phyloP scores from a whole-genome alignment of 805 yeast genomes.

The Ogataea minuta region DNA sequence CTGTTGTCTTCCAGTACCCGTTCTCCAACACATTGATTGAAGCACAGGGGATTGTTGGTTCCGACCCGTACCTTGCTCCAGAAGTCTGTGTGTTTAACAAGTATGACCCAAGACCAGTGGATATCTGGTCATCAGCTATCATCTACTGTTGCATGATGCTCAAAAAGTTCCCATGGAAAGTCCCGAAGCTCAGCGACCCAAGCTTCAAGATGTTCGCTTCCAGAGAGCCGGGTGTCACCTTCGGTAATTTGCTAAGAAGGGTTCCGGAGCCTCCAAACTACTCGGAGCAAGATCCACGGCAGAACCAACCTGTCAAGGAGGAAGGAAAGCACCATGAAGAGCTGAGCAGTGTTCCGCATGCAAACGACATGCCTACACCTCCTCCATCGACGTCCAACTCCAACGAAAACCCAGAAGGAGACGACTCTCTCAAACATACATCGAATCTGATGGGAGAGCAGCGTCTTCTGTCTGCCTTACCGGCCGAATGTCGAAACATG shows the following conservation, averaged over 20 bases:
- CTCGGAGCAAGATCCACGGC: conserved; percentile 13
- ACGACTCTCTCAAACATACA: conserved; percentile 43
- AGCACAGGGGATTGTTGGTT: conserved; percentile 82
- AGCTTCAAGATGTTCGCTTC: conserved; percentile 82
- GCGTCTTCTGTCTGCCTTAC: conserved; percentile 66
- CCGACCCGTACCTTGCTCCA: conserved; percentile 89
- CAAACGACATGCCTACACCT: conserved; percentile 20
- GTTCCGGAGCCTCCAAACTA: conserved; percentile 49
- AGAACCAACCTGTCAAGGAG: conserved; percentile 4
- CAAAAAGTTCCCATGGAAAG: conserved; percentile 93
- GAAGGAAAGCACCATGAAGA: conserved; percentile 3
- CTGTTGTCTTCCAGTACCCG: conserved; percentile 88
- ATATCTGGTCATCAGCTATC: conserved; percentile 90
- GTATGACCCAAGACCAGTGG: conserved; percentile 91
- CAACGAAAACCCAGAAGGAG: conserved; percentile 16
- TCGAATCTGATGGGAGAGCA: conserved; percentile 69
- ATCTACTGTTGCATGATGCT: conserved; percentile 90
- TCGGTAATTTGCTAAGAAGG: conserved; percentile 58
- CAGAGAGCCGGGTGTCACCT: conserved; percentile 63
- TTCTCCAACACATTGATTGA: conserved; percentile 69
- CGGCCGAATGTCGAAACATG: conserved; percentile 64
- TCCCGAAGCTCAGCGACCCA: conserved; percentile 77
- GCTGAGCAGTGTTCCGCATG: conserved; percentile 5
- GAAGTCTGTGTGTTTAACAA: conserved; percentile 81
- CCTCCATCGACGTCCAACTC: conserved; percentile 22